Conservation (phyloP, 352 stramenopile genomes). For the Sclerospora graminicola region DNA sequence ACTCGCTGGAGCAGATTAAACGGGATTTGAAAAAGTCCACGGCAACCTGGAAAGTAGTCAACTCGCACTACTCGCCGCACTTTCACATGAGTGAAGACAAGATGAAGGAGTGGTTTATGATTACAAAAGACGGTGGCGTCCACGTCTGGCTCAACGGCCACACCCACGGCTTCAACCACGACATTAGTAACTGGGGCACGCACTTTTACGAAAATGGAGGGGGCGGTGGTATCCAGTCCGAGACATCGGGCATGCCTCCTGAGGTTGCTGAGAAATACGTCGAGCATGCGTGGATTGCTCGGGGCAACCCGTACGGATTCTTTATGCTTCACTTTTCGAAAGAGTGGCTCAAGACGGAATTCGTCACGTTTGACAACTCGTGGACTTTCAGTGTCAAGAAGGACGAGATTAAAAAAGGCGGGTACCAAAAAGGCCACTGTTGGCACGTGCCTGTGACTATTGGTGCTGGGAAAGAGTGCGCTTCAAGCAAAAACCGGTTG, state of each 20-base stretch:
- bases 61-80: slow-evolving; percentile 85
- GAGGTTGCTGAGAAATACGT: slow-evolving; percentile 69
- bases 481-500: slow-evolving; percentile 5
- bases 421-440: slow-evolving; percentile 75
- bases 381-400: slow-evolving; percentile 77
- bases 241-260: slow-evolving; percentile 70
- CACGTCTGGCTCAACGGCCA: slow-evolving; percentile 80
- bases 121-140: slow-evolving; percentile 67
- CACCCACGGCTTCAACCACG: slow-evolving; percentile 84
- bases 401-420: slow-evolving; percentile 65
- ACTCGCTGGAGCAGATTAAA: slow-evolving; percentile 55
- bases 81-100: slow-evolving; percentile 85
- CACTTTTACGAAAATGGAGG: slow-evolving; percentile 85
- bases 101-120: slow-evolving; percentile 84
- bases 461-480: slow-evolving; percentile 53
- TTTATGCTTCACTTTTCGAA: slow-evolving; percentile 79
- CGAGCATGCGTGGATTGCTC: slow-evolving; percentile 68
- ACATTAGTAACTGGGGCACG: slow-evolving; percentile 74
- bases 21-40: slow-evolving; percentile 59
- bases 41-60: slow-evolving; percentile 82
- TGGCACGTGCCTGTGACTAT: slow-evolving; percentile 75
- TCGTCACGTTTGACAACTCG: slow-evolving; percentile 69
- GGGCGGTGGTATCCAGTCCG: slow-evolving; percentile 76
- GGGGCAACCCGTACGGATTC: slow-evolving; percentile 78
- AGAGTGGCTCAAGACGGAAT: slow-evolving; percentile 79